A percentile compares a stretch with the other conserved stretches of the same genome.
Evolutionary conservation across 75 land plant species (phyloP).

Genomic region (Chamaecyparis obtusa): DNA sequence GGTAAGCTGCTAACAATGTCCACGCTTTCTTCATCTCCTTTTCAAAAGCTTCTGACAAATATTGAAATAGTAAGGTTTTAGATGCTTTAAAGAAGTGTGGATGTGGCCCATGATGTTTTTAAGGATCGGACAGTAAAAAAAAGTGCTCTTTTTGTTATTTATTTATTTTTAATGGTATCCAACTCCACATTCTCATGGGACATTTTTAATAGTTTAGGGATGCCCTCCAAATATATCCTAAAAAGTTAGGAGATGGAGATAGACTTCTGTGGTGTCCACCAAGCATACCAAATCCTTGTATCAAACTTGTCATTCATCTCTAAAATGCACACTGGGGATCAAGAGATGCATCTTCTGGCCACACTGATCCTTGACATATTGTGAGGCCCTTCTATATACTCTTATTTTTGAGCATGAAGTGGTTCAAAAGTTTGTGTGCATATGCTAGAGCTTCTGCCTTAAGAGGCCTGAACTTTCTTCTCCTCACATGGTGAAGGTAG

Average conservation of each 20-base stretch:
- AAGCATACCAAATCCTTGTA: not conserved
- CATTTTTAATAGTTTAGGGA: not conserved
- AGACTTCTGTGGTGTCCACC: not conserved
- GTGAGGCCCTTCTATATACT: not conserved
- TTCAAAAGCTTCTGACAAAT: not conserved
- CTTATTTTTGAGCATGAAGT: not conserved
- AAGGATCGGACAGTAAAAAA: not conserved
- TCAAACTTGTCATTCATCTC: not conserved
- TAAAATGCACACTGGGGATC: not conserved
- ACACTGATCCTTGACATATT: not conserved
- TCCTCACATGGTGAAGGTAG: not conserved
- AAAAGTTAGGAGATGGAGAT: not conserved
- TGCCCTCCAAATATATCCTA: not conserved
- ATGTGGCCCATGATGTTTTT: not conserved
- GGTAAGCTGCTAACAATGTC: constrained; percentile 25
- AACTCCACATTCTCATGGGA: not conserved
- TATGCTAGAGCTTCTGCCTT: not conserved
- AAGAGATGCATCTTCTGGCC: not conserved
- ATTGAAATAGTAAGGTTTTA: not conserved
- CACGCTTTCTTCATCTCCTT: not conserved
- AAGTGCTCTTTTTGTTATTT: not conserved
- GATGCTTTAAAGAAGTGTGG: not conserved
- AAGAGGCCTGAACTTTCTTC: not conserved
- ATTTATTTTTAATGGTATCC: not conserved
- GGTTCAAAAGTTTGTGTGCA: not conserved